Evolutionary conservation across 1,284 basidiomycete species (phyloP).

Genomic region (Neonothopanus nambi): DNA sequence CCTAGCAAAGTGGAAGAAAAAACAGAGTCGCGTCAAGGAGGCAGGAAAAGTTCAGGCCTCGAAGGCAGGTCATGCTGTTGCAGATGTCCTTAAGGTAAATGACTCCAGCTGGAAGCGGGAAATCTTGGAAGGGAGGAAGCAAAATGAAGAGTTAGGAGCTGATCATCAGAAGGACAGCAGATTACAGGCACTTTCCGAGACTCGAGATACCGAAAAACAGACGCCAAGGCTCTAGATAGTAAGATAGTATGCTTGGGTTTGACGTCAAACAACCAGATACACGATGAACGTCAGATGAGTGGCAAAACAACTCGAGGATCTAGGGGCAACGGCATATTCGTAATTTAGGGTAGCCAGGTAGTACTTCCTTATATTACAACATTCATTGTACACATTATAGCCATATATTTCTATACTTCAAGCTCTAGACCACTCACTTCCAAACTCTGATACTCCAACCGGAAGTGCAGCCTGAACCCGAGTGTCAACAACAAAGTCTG

Average conservation of each 20-base stretch:
- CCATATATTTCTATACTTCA: slow-evolving; percentile 21
- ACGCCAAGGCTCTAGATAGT: background rate
- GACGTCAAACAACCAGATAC: background rate
- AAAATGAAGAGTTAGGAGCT: slow-evolving; percentile 8
- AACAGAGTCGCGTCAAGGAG: slow-evolving; percentile 29
- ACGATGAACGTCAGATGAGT: too few relatives aligned
- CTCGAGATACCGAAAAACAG: too few relatives aligned
- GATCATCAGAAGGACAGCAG: too few relatives aligned
- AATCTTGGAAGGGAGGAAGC: slow-evolving; percentile 27
- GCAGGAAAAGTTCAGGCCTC: slow-evolving; percentile 32
- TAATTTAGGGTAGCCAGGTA: too few relatives aligned
- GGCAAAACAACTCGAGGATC: too few relatives aligned
- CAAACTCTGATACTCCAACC: slow-evolving; percentile 63
- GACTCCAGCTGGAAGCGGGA: slow-evolving; percentile 27
- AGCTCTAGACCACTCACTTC: slow-evolving; percentile 66
- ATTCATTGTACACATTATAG: too few relatives aligned
- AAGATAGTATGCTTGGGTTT: background rate
- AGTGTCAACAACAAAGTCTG: background rate
- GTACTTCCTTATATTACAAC: too few relatives aligned
- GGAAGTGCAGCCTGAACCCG: slow-evolving; percentile 54
- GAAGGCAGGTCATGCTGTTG: slow-evolving; percentile 22
- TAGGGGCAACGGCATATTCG: too few relatives aligned
- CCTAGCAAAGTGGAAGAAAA: slow-evolving; percentile 45
- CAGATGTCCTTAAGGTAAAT: slow-evolving; percentile 16
- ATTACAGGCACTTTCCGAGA: too few relatives aligned